A percentile compares a stretch with the other conserved stretches of the same genome.
phyloP scores from a whole-genome alignment of 345 rosid species.

The Lepidium aucheri region DNA sequence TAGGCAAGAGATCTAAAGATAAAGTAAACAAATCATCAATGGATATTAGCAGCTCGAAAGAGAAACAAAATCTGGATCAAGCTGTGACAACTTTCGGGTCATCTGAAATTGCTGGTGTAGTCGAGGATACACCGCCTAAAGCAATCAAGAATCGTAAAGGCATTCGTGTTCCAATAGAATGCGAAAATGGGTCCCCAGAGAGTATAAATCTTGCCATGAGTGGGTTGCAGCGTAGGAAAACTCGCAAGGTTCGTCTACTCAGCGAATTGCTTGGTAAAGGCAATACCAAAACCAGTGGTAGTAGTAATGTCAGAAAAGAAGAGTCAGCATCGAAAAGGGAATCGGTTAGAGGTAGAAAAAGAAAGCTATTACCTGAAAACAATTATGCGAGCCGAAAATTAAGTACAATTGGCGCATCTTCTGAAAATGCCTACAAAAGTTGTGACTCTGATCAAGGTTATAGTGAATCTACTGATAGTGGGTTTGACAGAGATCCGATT shows the following conservation, averaged over 20 bases:
- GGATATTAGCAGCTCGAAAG: slow-evolving; percentile 10
- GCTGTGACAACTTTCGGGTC: slow-evolving; percentile 27
- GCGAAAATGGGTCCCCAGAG: slow-evolving; percentile 45
- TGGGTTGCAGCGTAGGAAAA: slow-evolving; percentile 49
- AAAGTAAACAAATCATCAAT: not conserved
- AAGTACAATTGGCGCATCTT: not conserved
- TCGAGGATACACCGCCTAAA: slow-evolving; percentile 26
- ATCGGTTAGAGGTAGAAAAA: slow-evolving; percentile 40
- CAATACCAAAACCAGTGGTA: slow-evolving; percentile 24
- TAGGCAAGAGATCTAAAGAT: slow-evolving; percentile 9
- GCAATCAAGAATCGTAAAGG: slow-evolving; percentile 23
- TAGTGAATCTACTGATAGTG: slow-evolving; percentile 28
- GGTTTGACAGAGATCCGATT: slow-evolving; percentile 30
- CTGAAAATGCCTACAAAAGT: slow-evolving; percentile 20
- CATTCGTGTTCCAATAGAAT: slow-evolving; percentile 27
- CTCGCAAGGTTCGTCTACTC: slow-evolving; percentile 59
- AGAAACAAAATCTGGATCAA: slow-evolving; percentile 21
- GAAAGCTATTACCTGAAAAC: slow-evolving; percentile 41
- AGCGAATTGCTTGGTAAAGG: slow-evolving; percentile 59
- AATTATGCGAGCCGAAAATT: slow-evolving; percentile 15
- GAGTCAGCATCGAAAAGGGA: slow-evolving; percentile 29
- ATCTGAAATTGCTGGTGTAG: slow-evolving; percentile 23
- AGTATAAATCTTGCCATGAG: slow-evolving; percentile 42
- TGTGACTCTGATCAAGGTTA: slow-evolving; percentile 33
- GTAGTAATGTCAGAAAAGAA: slow-evolving; percentile 17